Conservation (phyloP, 139 green algal genomes). For the Trebouxia sp. region DNA sequence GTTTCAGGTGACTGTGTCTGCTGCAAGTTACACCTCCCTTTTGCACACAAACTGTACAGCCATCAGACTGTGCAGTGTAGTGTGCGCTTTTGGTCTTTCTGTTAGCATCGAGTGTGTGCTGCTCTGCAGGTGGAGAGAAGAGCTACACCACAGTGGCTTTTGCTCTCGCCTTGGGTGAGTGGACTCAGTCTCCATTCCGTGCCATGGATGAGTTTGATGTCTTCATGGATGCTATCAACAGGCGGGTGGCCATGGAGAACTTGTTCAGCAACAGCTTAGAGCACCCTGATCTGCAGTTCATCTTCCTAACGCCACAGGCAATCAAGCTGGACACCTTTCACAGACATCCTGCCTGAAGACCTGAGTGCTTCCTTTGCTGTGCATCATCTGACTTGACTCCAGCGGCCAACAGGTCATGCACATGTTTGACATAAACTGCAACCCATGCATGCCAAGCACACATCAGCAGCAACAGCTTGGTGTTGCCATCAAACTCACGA, state of each 20-base stretch:
- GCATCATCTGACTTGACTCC: too few species aligned
- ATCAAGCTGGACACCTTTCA: neutral
- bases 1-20: too few species aligned
- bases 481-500: too few species aligned
- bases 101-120: too few species aligned
- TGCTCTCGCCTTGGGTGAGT: slow-evolving; percentile 80
- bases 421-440: too few species aligned
- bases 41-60: too few species aligned
- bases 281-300: slow-evolving; percentile 66
- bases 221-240: slow-evolving; percentile 71
- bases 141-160: slow-evolving; percentile 89
- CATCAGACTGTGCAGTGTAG: neutral
- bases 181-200: slow-evolving; percentile 71
- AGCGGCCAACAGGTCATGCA: too few species aligned
- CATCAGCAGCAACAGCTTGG: too few species aligned
- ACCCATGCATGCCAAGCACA: too few species aligned
- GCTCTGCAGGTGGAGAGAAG: slow-evolving; percentile 87
- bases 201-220: slow-evolving; percentile 92
- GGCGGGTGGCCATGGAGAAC: slow-evolving; percentile 64
- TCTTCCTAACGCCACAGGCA: slow-evolving; percentile 83
- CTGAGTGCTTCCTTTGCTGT: too few species aligned
- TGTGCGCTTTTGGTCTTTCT: too few species aligned
- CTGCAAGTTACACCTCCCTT: too few species aligned
- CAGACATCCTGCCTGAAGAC: neutral
- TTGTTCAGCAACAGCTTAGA: slow-evolving; percentile 76